Base-by-base conservation (phyloP, 2,329 filamentous ascomycete species). In the Fusarium circinatum region DNA sequence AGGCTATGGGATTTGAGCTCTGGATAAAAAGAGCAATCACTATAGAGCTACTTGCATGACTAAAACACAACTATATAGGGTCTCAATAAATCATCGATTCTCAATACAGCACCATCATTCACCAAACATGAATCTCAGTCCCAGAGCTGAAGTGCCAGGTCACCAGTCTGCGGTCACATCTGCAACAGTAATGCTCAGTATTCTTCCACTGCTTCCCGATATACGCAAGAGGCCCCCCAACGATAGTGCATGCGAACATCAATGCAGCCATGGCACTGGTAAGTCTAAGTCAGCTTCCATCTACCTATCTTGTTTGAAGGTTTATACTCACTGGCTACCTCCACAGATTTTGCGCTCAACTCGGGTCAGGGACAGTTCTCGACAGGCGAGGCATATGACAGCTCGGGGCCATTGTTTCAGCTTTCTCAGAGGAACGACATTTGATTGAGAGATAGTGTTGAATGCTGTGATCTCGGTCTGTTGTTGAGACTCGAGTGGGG, bases 141-240 rank as follows among this genome's bases (percentile, higher is more conserved):
- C 76, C 76, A 3, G 72, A 70, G 11, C 65, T 65, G 22, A 78
- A 78, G 26, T 78, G 76, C 44, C 69, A 73, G 5, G 76, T 78
- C 0, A 44, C 76, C 26, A 78, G 28, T 34, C 76, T 74, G 20
- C 68, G 57, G 8, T 76, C 74, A 44, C 76, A 78, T 32, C 76
- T 68, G 28, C 76, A 78, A 26, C 76, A 78, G 17, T 78, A 78
- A 51, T 78, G 76, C 42, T 78, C 76, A 10, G 59, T 47, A n/a
- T 78, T 65, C 55, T 78, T 78, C 62, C 75, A 78, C 9, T 70
- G 60, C 18, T 66, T 70, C 4, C 70, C 70, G 2, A 64, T 24
- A 28, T 77, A 78, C 0, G 73, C 70, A 2, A 76, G 47, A 11
- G 68, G 68, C 0, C 65, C 70, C 3, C 76, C 76, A 8, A 78